phyloP scores from a whole-genome alignment of 2,329 filamentous ascomycete genomes.

The Calonectria pteridis region DNA sequence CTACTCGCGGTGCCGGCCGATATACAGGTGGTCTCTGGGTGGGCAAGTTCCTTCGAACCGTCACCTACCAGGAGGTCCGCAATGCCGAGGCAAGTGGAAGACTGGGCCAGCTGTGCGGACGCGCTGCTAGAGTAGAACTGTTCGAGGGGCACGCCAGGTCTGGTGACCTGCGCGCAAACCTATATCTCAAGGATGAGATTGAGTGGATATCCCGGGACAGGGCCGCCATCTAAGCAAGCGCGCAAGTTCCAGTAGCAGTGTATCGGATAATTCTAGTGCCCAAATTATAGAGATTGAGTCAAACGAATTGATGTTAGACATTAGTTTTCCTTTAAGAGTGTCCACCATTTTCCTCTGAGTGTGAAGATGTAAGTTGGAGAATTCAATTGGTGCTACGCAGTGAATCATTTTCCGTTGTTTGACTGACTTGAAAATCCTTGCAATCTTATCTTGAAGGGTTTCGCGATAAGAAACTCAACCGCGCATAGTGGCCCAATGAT shows the following conservation, averaged over 20 bases:
- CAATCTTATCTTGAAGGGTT: background rate
- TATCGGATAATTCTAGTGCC: background rate
- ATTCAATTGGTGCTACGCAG: background rate
- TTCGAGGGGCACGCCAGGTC: constrained; percentile 34
- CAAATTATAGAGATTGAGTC: background rate
- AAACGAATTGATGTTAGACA: background rate
- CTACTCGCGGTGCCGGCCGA: constrained; percentile 13
- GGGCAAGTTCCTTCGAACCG: constrained; percentile 29
- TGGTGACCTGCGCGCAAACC: constrained; percentile 20
- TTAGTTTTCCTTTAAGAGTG: background rate
- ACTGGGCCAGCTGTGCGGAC: constrained; percentile 24
- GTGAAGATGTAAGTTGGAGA: background rate
- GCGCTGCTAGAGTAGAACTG: constrained; percentile 24
- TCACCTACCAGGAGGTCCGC: constrained; percentile 31
- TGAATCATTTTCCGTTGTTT: background rate
- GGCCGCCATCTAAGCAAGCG: background rate
- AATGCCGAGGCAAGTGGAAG: constrained; percentile 16
- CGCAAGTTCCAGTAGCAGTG: background rate
- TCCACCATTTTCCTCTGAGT: background rate
- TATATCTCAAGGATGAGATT: constrained; percentile 6
- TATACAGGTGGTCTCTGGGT: constrained; percentile 28
- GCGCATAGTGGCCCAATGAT: background rate
- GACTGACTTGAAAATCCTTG: rapidly evolving
- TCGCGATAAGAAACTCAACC: background rate
- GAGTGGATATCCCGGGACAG: constrained; percentile 14